phyloP scores from a whole-genome alignment of 371 early-diverging fungal genomes.

The Rhizopus stolonifer region DNA sequence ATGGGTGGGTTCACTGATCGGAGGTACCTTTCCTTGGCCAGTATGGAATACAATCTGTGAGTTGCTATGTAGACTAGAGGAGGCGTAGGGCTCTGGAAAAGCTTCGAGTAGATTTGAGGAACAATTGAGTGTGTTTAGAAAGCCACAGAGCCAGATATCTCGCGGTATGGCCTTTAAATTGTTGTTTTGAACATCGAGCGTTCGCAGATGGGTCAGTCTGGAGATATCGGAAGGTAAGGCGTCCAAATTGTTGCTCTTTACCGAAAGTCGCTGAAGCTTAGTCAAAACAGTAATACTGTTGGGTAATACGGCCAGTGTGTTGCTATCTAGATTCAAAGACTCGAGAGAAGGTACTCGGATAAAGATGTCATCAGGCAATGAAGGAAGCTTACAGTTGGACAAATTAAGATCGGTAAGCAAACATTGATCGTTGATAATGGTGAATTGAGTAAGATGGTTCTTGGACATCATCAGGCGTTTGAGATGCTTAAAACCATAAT shows the following conservation, averaged over 20 bases:
- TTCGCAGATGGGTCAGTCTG: constrained; percentile 30
- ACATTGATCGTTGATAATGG: constrained; percentile 10
- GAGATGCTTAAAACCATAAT: constrained; percentile 41
- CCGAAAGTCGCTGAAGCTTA: constrained; percentile 58
- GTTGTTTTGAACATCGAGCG: constrained; percentile 51
- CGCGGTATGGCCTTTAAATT: constrained; percentile 72
- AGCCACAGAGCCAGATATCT: constrained; percentile 81
- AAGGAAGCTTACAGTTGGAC: constrained; percentile 70
- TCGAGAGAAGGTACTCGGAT: constrained; percentile 55
- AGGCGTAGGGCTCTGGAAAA: constrained; percentile 32
- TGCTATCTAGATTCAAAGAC: constrained; percentile 65
- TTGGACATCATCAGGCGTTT: constrained; percentile 48
- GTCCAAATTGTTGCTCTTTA: constrained; percentile 74
- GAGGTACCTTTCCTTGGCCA: neutral
- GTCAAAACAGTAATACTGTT: constrained; percentile 56
- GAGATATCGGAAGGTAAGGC: constrained; percentile 36
- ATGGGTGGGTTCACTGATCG: neutral
- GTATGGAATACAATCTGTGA: neutral
- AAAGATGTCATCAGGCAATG: constrained; percentile 66
- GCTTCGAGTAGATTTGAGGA: constrained; percentile 73
- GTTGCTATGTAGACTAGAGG: neutral
- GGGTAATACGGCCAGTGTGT: constrained; percentile 72
- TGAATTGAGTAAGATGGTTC: constrained; percentile 60
- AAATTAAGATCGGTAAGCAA: constrained; percentile 58
- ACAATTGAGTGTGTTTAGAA: constrained; percentile 62